A percentile compares a stretch with the other conserved stretches of the same genome.
These are phyloP conservation scores for Paramecium pentaurelia DNA, from an alignment of 73 alveolate species.

Conservation along the genomic window DNA sequence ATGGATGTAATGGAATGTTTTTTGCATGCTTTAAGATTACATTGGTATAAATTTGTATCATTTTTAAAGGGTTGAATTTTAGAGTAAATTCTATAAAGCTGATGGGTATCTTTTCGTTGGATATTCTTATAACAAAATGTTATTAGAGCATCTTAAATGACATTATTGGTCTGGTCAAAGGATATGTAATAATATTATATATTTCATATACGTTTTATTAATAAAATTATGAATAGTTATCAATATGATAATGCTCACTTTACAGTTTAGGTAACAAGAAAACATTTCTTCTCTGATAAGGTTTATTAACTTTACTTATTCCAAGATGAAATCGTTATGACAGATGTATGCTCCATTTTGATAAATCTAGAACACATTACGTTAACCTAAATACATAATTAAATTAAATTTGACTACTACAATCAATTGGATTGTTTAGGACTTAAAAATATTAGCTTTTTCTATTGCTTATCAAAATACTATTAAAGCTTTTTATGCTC, in stretches of 20 bases:
- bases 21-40: constrained; percentile 94
- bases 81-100: constrained; percentile 68
- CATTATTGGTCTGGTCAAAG: neutral
- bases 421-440: neutral
- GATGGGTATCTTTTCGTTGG: constrained; percentile 22
- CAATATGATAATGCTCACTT: neutral
- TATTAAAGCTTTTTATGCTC: neutral
- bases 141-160: neutral
- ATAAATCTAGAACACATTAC: neutral
- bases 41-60: constrained; percentile 66
- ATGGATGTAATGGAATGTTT: constrained; percentile 98
- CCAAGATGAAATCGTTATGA: neutral
- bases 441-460: neutral
- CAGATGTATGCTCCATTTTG: neutral
- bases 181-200: neutral
- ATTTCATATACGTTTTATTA: neutral
- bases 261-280: neutral
- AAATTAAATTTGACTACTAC: constrained; percentile 19
- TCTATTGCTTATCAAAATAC: neutral
- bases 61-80: constrained; percentile 90
- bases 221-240: neutral
- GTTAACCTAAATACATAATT: neutral
- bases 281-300: constrained; percentile 27
- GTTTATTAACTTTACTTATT: neutral
- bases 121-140: neutral